phyloP scores from a whole-genome alignment of 371 early-diverging fungal genomes.

The Smittium mucronatum region DNA sequence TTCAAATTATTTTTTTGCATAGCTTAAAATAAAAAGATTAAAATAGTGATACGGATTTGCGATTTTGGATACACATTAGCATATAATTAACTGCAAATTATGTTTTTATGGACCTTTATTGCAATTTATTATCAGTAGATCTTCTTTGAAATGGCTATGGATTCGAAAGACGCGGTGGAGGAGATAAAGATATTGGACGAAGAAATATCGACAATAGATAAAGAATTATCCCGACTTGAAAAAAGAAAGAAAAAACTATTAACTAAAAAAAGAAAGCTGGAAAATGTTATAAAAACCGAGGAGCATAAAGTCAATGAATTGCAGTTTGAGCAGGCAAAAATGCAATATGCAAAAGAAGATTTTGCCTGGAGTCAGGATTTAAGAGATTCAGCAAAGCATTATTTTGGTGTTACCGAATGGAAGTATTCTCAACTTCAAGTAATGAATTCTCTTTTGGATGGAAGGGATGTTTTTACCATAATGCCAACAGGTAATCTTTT shows the following conservation, averaged over 20 bases:
- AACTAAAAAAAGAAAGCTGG: not conserved
- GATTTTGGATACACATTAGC: no score
- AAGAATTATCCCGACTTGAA: slow-evolving; percentile 3
- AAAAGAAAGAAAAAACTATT: not conserved
- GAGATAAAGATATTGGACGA: slow-evolving; percentile 4
- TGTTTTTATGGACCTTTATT: no score
- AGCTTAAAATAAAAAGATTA: no score
- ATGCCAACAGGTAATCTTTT: slow-evolving; percentile 48
- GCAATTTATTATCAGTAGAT: no score
- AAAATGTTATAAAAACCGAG: not conserved
- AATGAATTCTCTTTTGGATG: slow-evolving; percentile 57
- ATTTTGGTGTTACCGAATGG: slow-evolving; percentile 10
- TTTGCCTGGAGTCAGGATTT: not conserved
- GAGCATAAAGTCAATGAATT: not conserved
- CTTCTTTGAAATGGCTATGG: no score
- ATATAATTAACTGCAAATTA: no score
- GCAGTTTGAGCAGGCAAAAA: not conserved
- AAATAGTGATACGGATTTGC: no score
- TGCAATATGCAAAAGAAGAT: not conserved
- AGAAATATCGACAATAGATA: not conserved
- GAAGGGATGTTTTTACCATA: slow-evolving; percentile 65
- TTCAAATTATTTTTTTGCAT: no score
- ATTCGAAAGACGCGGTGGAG: not conserved
- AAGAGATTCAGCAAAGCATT: not conserved
- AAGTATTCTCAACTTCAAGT: slow-evolving; percentile 49